phyloP scores from a whole-genome alignment of 2,329 filamentous ascomycete genomes.

The Fusarium dimerum region DNA sequence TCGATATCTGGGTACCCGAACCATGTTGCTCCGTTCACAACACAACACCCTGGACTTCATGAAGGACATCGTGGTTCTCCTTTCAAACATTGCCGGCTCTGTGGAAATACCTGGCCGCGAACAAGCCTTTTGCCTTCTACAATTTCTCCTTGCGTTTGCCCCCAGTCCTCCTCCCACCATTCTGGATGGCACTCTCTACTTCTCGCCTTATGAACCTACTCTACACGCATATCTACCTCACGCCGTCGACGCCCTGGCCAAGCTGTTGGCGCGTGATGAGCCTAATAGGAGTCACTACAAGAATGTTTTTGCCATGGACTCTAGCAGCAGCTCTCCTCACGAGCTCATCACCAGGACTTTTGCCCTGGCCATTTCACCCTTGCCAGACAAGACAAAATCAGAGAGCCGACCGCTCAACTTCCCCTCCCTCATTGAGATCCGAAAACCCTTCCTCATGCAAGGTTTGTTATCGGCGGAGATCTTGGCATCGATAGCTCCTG shows the following conservation, averaged over 20 bases:
- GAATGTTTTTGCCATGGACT: conserved; percentile 75
- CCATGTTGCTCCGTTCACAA: conserved; percentile 79
- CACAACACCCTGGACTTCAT: conserved; percentile 92
- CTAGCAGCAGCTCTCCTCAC: conserved; percentile 62
- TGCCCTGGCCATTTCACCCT: conserved; percentile 78
- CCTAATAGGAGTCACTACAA: conserved; percentile 87
- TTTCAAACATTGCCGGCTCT: conserved; percentile 83
- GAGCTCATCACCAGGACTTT: conserved; percentile 88
- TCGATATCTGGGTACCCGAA: conserved; percentile 83
- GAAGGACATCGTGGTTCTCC: conserved; percentile 87
- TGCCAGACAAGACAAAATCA: conserved; percentile 65
- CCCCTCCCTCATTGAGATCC: conserved; percentile 71
- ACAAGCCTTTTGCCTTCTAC: conserved; percentile 81
- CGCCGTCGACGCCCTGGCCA: conserved; percentile 87
- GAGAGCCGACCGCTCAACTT: conserved; percentile 60
- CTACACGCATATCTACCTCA: conserved; percentile 86
- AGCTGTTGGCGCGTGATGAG: conserved; percentile 88
- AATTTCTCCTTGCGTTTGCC: conserved; percentile 89
- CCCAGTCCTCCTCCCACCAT: conserved; percentile 70
- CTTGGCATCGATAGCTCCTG: conserved; percentile 71
- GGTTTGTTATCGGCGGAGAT: conserved; percentile 90
- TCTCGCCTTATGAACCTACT: conserved; percentile 77
- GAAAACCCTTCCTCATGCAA: conserved; percentile 90
- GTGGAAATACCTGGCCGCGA: conserved; percentile 83
- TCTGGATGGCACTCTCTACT: conserved; percentile 63